Evolutionary conservation across 2,329 filamentous ascomycete genomes (phyloP), one percentile per base, ranked within the genome.

Genomic region (Phaeophleospora eucalypticola): DNA sequence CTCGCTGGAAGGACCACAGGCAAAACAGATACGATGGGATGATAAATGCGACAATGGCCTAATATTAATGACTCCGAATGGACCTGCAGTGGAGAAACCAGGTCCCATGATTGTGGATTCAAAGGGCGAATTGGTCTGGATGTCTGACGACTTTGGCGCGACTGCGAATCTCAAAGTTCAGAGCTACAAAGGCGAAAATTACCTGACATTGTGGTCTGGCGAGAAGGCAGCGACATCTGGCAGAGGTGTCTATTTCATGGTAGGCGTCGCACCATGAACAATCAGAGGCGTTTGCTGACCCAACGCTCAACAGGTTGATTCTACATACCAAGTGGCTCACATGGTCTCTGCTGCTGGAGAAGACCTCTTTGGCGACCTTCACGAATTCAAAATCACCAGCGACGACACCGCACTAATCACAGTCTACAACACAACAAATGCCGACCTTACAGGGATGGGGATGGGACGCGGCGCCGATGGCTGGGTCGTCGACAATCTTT

Each of bases 321-420:
- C 49, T 17, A 57, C 53, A 12, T 62, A 63, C 45, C 54, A 56
- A 24, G 48, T 58, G 6, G 56, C 52, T 8, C 55, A 55, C 38
- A 62, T 57, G 36, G 48, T 66, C 17, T 48, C 60, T 19, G 58
- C 60, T 12, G 52, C 61, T 20, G 64, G 61, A 10, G 57, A 63
- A 15, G 60, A 53, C 19, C 37, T 61, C 0, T 55, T 56, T 21
- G 65, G 65, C 17, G 65, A 75, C 43, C 59, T 71, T 49, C 73
- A 75, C 52, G 72, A 74, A 44, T 70, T 74, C 57, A 62, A 64
- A 36, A 56, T 75, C 18, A 75, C 72, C 0, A 41, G 59, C 1
- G 59, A 70, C 14, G 65, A 64, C 33, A 71, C 69, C 1, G 69
- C 68, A 18, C 62, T 77, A 32, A 61, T 76, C 51, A 70, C 70